Conservation (phyloP, 2,329 filamentous ascomycete genomes). For the Sarocladium kiliense region DNA sequence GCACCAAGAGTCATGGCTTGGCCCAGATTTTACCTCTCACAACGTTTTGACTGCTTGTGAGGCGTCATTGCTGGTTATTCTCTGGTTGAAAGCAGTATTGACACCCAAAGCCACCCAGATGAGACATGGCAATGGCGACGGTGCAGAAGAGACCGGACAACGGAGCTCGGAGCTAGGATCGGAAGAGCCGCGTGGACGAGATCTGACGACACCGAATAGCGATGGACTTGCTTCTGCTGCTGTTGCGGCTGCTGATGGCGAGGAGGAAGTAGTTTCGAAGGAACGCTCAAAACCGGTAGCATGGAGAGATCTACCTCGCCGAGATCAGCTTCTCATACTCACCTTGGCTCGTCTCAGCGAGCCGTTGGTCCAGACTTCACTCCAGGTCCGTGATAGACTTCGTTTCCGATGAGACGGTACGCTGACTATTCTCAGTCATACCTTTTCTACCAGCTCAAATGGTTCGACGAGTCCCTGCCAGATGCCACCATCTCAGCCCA, state of each 20-base stretch:
- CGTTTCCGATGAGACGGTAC: background rate
- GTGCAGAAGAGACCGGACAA: background rate
- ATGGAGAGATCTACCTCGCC: slow-evolving; percentile 71
- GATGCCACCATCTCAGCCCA: slow-evolving; percentile 65
- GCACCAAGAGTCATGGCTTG: background rate
- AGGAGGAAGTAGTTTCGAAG: background rate
- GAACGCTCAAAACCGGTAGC: slow-evolving; percentile 9
- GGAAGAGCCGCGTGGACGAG: background rate
- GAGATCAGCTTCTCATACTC: slow-evolving; percentile 71
- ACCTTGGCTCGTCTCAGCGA: slow-evolving; percentile 76
- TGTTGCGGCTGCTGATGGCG: background rate
- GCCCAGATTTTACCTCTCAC: background rate
- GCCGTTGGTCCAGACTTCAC: slow-evolving; percentile 72
- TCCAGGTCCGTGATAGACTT: slow-evolving; percentile 44
- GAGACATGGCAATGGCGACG: background rate
- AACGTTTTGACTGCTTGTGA: background rate
- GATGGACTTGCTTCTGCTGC: background rate
- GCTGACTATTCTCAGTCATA: slow-evolving; percentile 48
- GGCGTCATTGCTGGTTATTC: background rate
- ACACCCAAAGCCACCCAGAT: background rate
- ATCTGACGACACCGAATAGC: background rate
- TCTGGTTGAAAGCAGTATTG: background rate
- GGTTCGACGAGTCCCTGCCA: slow-evolving; percentile 53
- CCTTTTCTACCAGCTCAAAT: slow-evolving; percentile 78
- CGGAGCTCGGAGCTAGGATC: background rate